These are phyloP conservation scores for Byssoonygena ceratinophila DNA, from an alignment of 2,329 filamentous ascomycete genomes.

Conservation along the genomic window DNA sequence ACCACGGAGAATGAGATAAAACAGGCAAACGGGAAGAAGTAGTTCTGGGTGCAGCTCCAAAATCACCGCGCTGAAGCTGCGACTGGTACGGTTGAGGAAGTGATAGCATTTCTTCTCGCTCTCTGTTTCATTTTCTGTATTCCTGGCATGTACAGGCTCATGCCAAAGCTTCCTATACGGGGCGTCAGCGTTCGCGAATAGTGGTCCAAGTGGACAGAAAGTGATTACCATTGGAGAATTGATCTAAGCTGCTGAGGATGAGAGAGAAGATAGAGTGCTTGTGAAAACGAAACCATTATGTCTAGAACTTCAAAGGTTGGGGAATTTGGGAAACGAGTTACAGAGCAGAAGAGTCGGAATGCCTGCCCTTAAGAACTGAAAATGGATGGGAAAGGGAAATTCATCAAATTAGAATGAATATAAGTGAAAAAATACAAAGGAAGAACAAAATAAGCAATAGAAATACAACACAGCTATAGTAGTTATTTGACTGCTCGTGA, in stretches of 20 bases:
- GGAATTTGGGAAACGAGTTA: not conserved
- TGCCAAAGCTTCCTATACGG: conserved; percentile 85
- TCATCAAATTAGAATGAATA: not conserved
- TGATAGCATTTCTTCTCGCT: conserved; percentile 75
- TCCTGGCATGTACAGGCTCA: conserved; percentile 77
- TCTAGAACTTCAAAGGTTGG: conserved; percentile 3
- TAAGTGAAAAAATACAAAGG: not conserved
- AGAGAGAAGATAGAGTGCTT: conserved; percentile 58
- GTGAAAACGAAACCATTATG: conserved; percentile 36
- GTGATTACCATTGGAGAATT: conserved; percentile 78
- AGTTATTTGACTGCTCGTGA: not conserved
- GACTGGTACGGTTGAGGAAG: conserved; percentile 76
- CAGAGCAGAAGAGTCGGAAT: not conserved
- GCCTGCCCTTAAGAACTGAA: not conserved
- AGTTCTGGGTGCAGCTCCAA: conserved; percentile 92
- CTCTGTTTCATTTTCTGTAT: conserved; percentile 61
- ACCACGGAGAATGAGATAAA: conserved; percentile 85
- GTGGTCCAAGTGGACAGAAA: not conserved
- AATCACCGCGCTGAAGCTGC: conserved; percentile 87
- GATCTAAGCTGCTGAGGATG: conserved; percentile 69
- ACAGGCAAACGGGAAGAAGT: conserved; percentile 74
- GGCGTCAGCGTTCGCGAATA: not conserved
- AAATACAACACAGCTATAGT: not conserved
- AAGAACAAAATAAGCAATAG: not conserved
- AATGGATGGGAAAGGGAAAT: not conserved